Evolutionary conservation across 176 grass and related monocot species (phyloP).

Genomic region (Phoenix roebelenii): DNA sequence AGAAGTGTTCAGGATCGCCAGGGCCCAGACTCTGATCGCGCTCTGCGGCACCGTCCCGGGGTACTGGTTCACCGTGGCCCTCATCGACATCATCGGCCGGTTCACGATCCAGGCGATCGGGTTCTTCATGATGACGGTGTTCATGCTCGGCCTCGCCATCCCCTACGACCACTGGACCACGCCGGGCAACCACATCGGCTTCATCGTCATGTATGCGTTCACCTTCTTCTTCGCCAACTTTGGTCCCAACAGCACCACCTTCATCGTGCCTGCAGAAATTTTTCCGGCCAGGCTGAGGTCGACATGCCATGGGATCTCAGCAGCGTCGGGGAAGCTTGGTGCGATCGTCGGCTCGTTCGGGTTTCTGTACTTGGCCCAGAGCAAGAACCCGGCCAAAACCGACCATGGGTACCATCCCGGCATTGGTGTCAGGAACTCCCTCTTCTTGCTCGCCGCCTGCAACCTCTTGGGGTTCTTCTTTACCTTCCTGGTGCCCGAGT

Average conservation of each 20-base stretch:
- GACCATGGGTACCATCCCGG: slow-evolving; percentile 59
- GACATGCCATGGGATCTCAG: slow-evolving; percentile 77
- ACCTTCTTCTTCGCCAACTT: slow-evolving; percentile 52
- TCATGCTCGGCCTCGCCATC: slow-evolving; percentile 66
- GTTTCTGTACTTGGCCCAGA: slow-evolving; percentile 78
- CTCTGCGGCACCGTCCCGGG: slow-evolving; percentile 76
- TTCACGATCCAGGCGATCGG: slow-evolving; percentile 47
- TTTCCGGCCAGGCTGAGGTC: slow-evolving; percentile 68
- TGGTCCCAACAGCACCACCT: slow-evolving; percentile 59
- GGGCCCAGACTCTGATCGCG: slow-evolving; percentile 64
- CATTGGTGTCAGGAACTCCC: slow-evolving; percentile 53
- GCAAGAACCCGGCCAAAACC: slow-evolving; percentile 36
- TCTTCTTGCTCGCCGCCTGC: slow-evolving; percentile 66
- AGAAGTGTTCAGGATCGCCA: slow-evolving; percentile 52
- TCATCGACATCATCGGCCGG: slow-evolving; percentile 58
- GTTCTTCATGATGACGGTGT: slow-evolving; percentile 50
- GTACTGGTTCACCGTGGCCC: slow-evolving; percentile 71
- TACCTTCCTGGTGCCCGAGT: slow-evolving; percentile 70
- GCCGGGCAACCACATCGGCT: slow-evolving; percentile 41
- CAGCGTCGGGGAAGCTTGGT: slow-evolving; percentile 52
- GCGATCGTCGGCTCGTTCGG: slow-evolving; percentile 66
- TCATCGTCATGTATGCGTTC: slow-evolving; percentile 63
- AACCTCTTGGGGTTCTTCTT: slow-evolving; percentile 51
- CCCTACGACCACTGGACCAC: slow-evolving; percentile 63
- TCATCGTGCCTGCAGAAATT: slow-evolving; percentile 86